These are phyloP conservation scores for Lecanoromycetidae sp. DNA, from an alignment of 2,329 filamentous ascomycete species.

Conservation along the genomic window DNA sequence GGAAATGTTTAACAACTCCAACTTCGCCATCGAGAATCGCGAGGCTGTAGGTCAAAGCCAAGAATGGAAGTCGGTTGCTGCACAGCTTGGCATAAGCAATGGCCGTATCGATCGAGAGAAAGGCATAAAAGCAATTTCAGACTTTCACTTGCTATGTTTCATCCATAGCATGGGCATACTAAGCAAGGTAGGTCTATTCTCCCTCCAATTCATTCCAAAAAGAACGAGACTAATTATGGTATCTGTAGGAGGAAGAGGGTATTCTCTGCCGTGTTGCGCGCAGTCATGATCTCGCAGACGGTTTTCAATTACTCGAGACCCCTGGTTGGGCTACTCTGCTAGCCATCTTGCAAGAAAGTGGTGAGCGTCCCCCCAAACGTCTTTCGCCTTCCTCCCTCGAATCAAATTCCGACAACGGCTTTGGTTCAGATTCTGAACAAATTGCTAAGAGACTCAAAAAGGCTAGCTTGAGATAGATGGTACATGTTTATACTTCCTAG, in stretches of 20 bases:
- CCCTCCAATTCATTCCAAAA: neutral
- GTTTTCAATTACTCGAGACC: conserved; percentile 71
- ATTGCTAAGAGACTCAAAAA: conserved; percentile 53
- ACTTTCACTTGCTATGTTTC: conserved; percentile 91
- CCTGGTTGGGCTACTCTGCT: conserved; percentile 89
- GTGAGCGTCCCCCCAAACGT: conserved; percentile 86
- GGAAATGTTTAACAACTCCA: conserved; percentile 58
- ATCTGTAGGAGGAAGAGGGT: conserved; percentile 83
- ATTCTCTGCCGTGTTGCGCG: conserved; percentile 77
- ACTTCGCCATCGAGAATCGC: conserved; percentile 85
- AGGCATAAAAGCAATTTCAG: conserved; percentile 46
- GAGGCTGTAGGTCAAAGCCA: conserved; percentile 76
- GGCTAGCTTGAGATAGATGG: conserved; percentile 34
- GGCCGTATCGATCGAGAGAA: conserved; percentile 5
- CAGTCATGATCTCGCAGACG: conserved; percentile 66
- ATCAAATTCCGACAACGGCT: conserved; percentile 24
- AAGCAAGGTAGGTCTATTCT: conserved; percentile 55
- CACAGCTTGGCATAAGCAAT: conserved; percentile 49
- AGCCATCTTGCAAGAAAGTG: conserved; percentile 87
- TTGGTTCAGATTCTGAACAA: conserved; percentile 42
- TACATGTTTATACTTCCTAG: no score
- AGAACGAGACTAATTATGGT: conserved; percentile 7
- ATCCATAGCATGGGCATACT: conserved; percentile 69
- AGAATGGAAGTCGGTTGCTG: conserved; percentile 56
- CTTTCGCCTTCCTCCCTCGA: conserved; percentile 11